These are phyloP conservation scores for Linnemannia elongata DNA, from an alignment of 192 early-diverging fungal species.

Conservation along the genomic window DNA sequence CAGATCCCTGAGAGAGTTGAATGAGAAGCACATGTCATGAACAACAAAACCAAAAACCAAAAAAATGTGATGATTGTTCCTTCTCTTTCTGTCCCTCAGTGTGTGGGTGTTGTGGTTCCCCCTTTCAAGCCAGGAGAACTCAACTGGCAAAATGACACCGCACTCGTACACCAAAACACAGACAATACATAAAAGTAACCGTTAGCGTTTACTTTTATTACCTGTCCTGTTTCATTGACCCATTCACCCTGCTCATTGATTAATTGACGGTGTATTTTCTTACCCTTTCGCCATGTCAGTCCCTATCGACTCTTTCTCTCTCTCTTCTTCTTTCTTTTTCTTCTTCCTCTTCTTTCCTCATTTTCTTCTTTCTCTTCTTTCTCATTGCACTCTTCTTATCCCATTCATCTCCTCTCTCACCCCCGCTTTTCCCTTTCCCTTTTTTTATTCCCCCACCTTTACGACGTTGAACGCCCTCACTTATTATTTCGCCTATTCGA, in stretches of 20 bases:
- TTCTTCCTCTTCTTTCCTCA: too few relatives aligned
- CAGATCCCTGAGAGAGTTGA: neutral
- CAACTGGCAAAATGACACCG: neutral
- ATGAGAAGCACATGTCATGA: conserved; percentile 18
- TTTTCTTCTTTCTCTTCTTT: neutral
- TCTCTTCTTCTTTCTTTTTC: neutral
- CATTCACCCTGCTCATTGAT: too few relatives aligned
- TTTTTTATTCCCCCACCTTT: too few relatives aligned
- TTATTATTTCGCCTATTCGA: too few relatives aligned
- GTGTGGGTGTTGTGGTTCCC: too few relatives aligned
- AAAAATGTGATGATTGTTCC: neutral
- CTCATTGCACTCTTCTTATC: neutral
- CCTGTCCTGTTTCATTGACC: neutral
- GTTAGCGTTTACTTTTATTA: neutral
- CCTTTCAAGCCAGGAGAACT: neutral
- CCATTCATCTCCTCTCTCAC: neutral
- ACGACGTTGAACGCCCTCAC: too few relatives aligned
- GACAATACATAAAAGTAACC: neutral
- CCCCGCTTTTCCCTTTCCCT: neutral
- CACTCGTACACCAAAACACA: neutral
- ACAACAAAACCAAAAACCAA: neutral
- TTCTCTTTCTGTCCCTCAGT: too few relatives aligned
- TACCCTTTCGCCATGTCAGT: too few relatives aligned
- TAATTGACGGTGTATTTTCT: too few relatives aligned
- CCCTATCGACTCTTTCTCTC: neutral